phyloP scores from a whole-genome alignment of 768 basidiomycete species.

The Auriscalpium orientale region DNA sequence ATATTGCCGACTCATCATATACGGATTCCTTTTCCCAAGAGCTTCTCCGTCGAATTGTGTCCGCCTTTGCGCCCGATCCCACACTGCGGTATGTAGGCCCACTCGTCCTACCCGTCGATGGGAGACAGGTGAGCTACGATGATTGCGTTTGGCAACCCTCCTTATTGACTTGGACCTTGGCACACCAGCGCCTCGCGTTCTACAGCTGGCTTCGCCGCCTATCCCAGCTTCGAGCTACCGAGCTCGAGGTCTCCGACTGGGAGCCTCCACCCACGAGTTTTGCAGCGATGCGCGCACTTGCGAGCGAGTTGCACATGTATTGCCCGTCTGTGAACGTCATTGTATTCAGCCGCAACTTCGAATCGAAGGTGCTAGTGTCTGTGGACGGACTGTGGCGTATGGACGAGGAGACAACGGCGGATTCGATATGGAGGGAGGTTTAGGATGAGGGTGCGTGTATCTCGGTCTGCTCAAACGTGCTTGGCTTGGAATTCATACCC shows the following conservation, averaged over 20 bases:
- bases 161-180: neutral
- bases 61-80: slow-evolving; percentile 24
- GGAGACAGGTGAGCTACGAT: slow-evolving; percentile 35
- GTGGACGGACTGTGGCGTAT: slow-evolving; percentile 20
- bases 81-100: slow-evolving; percentile 53
- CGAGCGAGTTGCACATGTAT: slow-evolving; percentile 55
- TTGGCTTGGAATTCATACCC: no score
- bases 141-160: neutral
- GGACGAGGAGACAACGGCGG: slow-evolving; percentile 18
- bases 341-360: slow-evolving; percentile 59
- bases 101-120: slow-evolving; percentile 53
- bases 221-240: slow-evolving; percentile 42
- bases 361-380: slow-evolving; percentile 41
- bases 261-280: slow-evolving; percentile 45
- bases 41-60: slow-evolving; percentile 37
- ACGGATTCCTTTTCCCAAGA: slow-evolving; percentile 46
- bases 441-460: neutral
- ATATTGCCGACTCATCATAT: slow-evolving; percentile 57
- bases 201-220: slow-evolving; percentile 54
- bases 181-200: slow-evolving; percentile 47
- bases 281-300: slow-evolving; percentile 49
- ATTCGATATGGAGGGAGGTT: slow-evolving; percentile 7
- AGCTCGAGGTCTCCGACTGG: slow-evolving; percentile 63
- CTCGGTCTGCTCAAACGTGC: no score
- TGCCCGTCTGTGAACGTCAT: slow-evolving; percentile 42